A percentile compares a stretch with the other conserved stretches of the same genome.
Evolutionary conservation across 257 asterid species (phyloP).

Genomic region (Osmanthus fragrans): DNA sequence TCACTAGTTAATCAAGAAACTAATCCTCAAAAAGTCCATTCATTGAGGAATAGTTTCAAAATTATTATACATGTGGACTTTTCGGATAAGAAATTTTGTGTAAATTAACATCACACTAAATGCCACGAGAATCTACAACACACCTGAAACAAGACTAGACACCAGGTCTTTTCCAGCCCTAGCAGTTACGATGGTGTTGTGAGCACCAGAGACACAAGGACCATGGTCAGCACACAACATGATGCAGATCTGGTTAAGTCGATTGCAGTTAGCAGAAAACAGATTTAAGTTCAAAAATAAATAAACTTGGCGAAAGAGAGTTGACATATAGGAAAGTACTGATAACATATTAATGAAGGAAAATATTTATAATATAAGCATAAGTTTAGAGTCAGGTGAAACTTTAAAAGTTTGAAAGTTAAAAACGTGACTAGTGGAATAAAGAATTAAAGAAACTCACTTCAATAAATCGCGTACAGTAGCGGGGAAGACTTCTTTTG

Average conservation of each 20-base stretch:
- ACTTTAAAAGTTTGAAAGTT: background rate
- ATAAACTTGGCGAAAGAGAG: slow-evolving; percentile 5
- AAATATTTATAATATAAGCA: background rate
- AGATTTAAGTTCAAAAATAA: slow-evolving; percentile 1
- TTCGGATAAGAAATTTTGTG: background rate
- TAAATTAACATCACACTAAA: background rate
- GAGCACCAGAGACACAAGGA: slow-evolving; percentile 99
- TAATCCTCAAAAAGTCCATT: slow-evolving; percentile 14
- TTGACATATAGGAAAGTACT: background rate
- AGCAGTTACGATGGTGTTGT: slow-evolving; percentile 95
- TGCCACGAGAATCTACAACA: slow-evolving; percentile 5
- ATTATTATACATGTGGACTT: background rate
- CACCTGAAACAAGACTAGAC: slow-evolving; percentile 97
- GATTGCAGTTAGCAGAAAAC: slow-evolving; percentile 3
- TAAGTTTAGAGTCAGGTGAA: background rate
- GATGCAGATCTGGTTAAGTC: slow-evolving; percentile 72
- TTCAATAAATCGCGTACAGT: slow-evolving; percentile 95
- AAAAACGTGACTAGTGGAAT: background rate
- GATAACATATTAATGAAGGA: background rate
- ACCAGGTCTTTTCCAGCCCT: slow-evolving; percentile 99
- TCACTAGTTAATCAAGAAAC: slow-evolving; percentile 22
- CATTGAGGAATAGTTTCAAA: background rate
- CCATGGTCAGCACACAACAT: slow-evolving; percentile 99
- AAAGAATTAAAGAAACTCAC: slow-evolving; percentile 35
- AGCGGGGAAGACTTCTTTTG: slow-evolving; percentile 97